Conservation (phyloP, 768 basidiomycete genomes). For the Russula ochroleuca region DNA sequence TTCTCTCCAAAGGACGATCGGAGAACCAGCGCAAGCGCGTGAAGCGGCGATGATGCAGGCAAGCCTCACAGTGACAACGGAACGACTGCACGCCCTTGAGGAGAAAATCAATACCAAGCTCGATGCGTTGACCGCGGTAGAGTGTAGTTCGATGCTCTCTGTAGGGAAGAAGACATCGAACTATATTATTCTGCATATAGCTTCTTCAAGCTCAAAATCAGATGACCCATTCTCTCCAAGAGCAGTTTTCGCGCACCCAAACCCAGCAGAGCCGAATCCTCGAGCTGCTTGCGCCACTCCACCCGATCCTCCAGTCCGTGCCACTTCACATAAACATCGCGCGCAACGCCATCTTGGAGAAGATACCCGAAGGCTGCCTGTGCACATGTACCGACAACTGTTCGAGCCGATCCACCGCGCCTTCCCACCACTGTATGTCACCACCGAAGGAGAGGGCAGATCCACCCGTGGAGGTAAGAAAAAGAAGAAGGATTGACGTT, state of each 20-base stretch:
- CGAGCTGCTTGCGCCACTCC: conserved; percentile 50
- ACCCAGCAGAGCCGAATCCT: conserved; percentile 58
- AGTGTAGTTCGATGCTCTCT: neutral
- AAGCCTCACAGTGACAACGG: conserved; percentile 21
- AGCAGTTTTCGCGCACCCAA: conserved; percentile 31
- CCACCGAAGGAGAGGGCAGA: neutral
- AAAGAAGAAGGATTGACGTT: conserved; percentile 8
- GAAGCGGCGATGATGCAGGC: conserved; percentile 26
- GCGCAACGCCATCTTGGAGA: conserved; percentile 30
- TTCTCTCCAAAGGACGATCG: conserved; percentile 55
- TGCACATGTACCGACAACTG: conserved; percentile 7
- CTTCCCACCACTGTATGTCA: neutral
- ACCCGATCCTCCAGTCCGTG: conserved; percentile 57
- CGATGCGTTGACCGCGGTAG: conserved; percentile 22
- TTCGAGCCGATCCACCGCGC: neutral
- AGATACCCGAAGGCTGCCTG: conserved; percentile 18
- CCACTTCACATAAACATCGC: conserved; percentile 50
- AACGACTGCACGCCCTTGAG: conserved; percentile 29
- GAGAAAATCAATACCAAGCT: conserved; percentile 29
- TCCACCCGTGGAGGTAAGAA: neutral
- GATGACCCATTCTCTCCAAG: conserved; percentile 20
- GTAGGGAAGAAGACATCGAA: neutral
- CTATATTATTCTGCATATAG: neutral
- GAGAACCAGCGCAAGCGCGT: conserved; percentile 49
- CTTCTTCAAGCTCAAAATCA: conserved; percentile 17